A percentile compares a stretch with the other conserved stretches of the same genome.
These are phyloP conservation scores for Saccharomycopsis sp. DNA, from an alignment of 805 yeast genomes.

Conservation along the genomic window DNA sequence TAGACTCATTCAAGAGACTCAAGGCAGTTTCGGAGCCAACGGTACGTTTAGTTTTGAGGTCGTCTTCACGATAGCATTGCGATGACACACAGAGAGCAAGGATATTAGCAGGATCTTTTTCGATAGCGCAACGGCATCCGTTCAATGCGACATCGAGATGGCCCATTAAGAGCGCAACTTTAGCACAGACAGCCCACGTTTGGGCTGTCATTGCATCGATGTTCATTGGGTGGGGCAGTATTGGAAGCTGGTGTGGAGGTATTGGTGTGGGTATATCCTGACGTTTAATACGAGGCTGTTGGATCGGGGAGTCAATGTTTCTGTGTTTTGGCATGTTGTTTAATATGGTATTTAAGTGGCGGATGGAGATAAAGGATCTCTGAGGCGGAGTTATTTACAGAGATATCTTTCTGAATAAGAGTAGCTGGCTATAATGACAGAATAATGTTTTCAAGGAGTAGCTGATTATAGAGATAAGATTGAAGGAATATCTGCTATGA, in stretches of 20 bases:
- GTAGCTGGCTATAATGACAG: no score
- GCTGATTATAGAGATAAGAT: no score
- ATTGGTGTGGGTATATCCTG: conserved; percentile 11
- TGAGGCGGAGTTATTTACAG: no score
- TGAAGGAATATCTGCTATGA: no score
- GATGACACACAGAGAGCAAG: conserved; percentile 39
- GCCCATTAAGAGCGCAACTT: conserved; percentile 16
- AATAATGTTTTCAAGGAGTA: no score
- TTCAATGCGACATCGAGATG: conserved; percentile 34
- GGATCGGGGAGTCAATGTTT: conserved; percentile 14
- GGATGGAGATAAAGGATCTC: no score
- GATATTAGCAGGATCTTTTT: conserved; percentile 35
- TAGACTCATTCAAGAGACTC: conserved; percentile 34
- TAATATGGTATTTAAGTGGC: no score
- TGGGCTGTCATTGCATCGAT: not conserved
- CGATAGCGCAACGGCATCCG: conserved; percentile 38
- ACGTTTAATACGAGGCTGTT: conserved; percentile 14
- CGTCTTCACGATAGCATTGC: conserved; percentile 35
- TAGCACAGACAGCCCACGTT: conserved; percentile 20
- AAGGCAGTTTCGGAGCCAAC: conserved; percentile 36
- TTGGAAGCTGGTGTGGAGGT: conserved; percentile 1
- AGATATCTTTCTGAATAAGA: not conserved
- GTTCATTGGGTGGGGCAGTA: not conserved
- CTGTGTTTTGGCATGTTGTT: conserved; percentile 13
- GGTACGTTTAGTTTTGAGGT: conserved; percentile 33